phyloP scores from a whole-genome alignment of 2,329 filamentous ascomycete species.

The Dendrostoma leiphaemia region DNA sequence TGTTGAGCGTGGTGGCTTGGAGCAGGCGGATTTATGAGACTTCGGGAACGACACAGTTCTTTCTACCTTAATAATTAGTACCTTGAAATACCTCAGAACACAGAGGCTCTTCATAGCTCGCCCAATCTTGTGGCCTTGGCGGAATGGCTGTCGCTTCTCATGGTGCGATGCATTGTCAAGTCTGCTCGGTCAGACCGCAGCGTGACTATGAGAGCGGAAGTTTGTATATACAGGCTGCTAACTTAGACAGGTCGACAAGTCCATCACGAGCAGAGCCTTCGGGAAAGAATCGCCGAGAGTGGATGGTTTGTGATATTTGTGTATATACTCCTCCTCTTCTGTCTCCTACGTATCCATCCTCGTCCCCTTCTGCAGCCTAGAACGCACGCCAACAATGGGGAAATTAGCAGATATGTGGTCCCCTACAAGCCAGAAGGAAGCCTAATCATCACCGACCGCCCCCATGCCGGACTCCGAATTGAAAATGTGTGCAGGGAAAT shows the following conservation, averaged over 20 bases:
- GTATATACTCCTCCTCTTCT: neutral
- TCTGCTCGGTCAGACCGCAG: no score
- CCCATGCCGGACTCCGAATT: constrained; percentile 1
- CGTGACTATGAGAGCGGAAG: no score
- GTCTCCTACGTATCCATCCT: neutral
- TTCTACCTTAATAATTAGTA: neutral
- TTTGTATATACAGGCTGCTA: no score
- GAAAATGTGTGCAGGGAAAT: neutral
- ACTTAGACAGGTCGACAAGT: no score
- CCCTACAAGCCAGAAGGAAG: neutral
- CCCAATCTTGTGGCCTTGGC: no score
- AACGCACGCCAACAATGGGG: neutral
- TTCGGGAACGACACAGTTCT: neutral
- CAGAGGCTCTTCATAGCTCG: no score
- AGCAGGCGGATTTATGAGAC: neutral
- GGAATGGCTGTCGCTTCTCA: no score
- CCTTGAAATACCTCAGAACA: neutral
- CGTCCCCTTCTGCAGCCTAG: neutral
- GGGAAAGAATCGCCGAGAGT: neutral
- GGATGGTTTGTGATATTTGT: neutral
- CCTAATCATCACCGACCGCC: neutral
- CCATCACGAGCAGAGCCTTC: neutral
- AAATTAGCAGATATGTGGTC: neutral
- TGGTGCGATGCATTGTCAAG: no score
- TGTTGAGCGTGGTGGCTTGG: no score